A percentile compares a stretch with the other conserved stretches of the same genome.
phyloP scores from a whole-genome alignment of 768 basidiomycete genomes.

The Lentinula boryana region DNA sequence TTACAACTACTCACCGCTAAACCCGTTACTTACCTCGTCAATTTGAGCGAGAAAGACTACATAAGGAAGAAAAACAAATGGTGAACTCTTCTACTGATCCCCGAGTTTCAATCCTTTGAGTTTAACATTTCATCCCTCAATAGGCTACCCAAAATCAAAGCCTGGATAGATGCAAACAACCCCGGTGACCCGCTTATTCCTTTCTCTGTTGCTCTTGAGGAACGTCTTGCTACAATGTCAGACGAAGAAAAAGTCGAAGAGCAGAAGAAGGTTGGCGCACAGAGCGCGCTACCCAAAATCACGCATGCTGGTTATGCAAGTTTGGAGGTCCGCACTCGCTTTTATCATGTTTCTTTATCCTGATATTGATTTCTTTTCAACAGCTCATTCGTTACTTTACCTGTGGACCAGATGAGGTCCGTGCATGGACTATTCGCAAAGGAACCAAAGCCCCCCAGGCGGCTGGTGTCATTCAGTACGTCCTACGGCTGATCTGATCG shows the following conservation, averaged over 20 bases:
- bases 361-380: not conserved
- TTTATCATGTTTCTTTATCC: not conserved
- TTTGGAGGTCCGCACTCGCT: constrained; percentile 56
- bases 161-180: constrained; percentile 96
- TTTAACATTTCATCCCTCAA: not conserved
- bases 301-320: constrained; percentile 89
- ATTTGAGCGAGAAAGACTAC: constrained; percentile 92
- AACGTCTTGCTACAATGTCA: constrained; percentile 64
- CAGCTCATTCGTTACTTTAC: constrained; percentile 96
- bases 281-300: constrained; percentile 83
- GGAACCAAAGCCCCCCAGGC: constrained; percentile 96
- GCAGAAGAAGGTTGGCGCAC: constrained; percentile 69
- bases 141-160: constrained; percentile 95
- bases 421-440: constrained; percentile 95
- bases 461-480: constrained; percentile 95
- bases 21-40: constrained; percentile 96
- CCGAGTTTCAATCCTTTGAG: not conserved
- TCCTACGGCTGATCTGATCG: constrained; percentile 7
- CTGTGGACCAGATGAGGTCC: constrained; percentile 93
- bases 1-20: constrained; percentile 93
- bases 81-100: constrained; percentile 27
- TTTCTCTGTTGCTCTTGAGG: constrained; percentile 94
- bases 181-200: constrained; percentile 95
- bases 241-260: constrained; percentile 74
- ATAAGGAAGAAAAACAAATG: constrained; percentile 99